A percentile compares a stretch with the other conserved stretches of the same genome.
Evolutionary conservation across 768 basidiomycete genomes (phyloP).

Genomic region (Leucocoprinus birnbaumii): DNA sequence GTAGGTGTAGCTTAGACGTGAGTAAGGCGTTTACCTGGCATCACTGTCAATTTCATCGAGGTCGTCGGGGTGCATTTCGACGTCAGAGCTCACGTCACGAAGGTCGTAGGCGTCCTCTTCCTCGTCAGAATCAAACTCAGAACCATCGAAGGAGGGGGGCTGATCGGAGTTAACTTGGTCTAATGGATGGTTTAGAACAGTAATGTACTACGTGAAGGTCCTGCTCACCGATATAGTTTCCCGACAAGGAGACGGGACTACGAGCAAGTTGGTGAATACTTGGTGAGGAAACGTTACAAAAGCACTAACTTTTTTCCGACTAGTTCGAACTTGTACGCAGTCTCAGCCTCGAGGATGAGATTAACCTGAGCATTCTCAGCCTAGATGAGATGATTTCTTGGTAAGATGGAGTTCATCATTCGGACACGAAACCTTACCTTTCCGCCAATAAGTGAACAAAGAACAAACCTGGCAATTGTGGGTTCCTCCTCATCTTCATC

Average conservation of each 20-base stretch:
- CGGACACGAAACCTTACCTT: slow-evolving; percentile 46
- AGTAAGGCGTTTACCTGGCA: slow-evolving; percentile 36
- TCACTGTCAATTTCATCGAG: slow-evolving; percentile 56
- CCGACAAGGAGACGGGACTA: slow-evolving; percentile 75
- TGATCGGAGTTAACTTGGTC: slow-evolving; percentile 52
- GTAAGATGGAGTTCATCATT: not conserved
- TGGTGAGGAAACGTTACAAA: not conserved
- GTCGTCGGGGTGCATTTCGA: slow-evolving; percentile 68
- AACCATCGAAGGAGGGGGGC: slow-evolving; percentile 41
- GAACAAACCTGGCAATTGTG: slow-evolving; percentile 44
- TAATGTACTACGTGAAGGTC: not conserved
- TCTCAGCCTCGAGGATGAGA: slow-evolving; percentile 65
- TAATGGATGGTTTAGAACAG: slow-evolving; percentile 21
- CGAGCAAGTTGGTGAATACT: slow-evolving; percentile 11
- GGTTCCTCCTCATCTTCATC: slow-evolving; percentile 42
- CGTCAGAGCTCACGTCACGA: slow-evolving; percentile 80
- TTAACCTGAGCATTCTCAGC: slow-evolving; percentile 75
- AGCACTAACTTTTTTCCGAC: slow-evolving; percentile 75
- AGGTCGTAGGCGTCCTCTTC: slow-evolving; percentile 65
- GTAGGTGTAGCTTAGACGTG: not conserved
- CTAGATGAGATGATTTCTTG: slow-evolving; percentile 34
- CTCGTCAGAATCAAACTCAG: slow-evolving; percentile 46
- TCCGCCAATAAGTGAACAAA: slow-evolving; percentile 80
- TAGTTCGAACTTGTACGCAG: slow-evolving; percentile 64
- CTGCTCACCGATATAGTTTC: slow-evolving; percentile 76